Conservation (phyloP, 2,329 filamentous ascomycete genomes). For the Phialophora expanda region DNA sequence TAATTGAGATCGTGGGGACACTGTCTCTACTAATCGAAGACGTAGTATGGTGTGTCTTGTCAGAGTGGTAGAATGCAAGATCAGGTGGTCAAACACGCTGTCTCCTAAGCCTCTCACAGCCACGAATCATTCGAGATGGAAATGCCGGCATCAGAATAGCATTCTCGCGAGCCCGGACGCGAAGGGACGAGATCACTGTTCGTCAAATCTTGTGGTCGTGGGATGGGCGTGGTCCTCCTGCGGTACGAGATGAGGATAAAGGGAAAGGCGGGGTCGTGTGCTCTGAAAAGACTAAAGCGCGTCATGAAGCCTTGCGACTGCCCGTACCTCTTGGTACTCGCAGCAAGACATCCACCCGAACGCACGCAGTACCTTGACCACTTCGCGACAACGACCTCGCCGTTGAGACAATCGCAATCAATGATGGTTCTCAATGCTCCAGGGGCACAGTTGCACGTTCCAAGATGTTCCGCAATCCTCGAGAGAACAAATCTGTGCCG, state of each 20-base stretch:
- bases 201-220: neutral
- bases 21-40: neutral
- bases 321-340: neutral
- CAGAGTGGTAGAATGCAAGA: neutral
- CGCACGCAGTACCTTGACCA: neutral
- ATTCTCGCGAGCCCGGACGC: neutral
- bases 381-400: neutral
- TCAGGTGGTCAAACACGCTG: neutral
- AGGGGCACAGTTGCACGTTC: conserved; percentile 12
- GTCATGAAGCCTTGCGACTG: conserved; percentile 4
- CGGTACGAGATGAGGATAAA: neutral
- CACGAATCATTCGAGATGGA: neutral
- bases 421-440: conserved; percentile 7
- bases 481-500: conserved; percentile 26
- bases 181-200: neutral
- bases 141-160: neutral
- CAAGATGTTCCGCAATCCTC: conserved; percentile 38
- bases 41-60: neutral
- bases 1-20: neutral
- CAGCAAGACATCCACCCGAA: neutral
- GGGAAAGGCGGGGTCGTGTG: neutral
- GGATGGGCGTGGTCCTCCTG: neutral
- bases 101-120: neutral
- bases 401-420: neutral
- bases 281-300: neutral